Percentiles rank a stretch among this genome's conserved stretches.
Evolutionary conservation across 1,284 basidiomycete species (phyloP).

Genomic region (Irpex sp.): DNA sequence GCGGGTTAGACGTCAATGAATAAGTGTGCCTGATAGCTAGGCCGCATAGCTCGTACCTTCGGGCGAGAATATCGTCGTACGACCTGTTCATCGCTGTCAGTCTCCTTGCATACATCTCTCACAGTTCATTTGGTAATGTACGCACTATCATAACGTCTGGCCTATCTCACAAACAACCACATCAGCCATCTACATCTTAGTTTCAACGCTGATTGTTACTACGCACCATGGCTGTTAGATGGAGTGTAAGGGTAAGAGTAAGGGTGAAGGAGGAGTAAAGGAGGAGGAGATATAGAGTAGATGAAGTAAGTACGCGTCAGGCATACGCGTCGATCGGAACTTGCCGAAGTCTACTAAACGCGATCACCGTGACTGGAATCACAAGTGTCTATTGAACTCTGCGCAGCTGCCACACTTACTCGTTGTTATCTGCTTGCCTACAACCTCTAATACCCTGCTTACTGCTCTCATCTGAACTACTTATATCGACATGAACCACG

Average conservation of each 20-base stretch:
- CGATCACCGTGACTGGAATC: neutral
- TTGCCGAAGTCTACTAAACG: constrained; percentile 9
- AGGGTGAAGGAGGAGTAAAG: neutral
- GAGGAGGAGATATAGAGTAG: constrained; percentile 5
- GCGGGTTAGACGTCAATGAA: constrained; percentile 12
- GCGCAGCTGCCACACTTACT: neutral
- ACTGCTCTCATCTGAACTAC: neutral
- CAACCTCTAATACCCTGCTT: neutral
- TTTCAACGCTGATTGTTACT: too few relatives aligned
- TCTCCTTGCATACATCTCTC: constrained; percentile 9
- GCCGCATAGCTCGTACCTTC: constrained; percentile 60
- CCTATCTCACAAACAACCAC: constrained; percentile 48
- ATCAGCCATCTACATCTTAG: too few relatives aligned
- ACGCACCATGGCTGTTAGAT: constrained; percentile 31
- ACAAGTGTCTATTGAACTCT: too few relatives aligned
- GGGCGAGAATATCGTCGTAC: constrained; percentile 95
- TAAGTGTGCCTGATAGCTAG: neutral
- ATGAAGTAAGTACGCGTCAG: constrained; percentile 24
- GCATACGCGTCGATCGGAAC: constrained; percentile 27
- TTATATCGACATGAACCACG: constrained; percentile 36
- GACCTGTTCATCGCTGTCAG: constrained; percentile 44
- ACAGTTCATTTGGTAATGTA: constrained; percentile 10
- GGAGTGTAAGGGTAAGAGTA: neutral
- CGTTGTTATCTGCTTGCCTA: neutral
- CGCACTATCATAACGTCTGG: constrained; percentile 88